Evolutionary conservation across 2,329 filamentous ascomycete species (phyloP), one percentile per base, ranked within the genome.

Genomic region (Elsinoe ampelina): DNA sequence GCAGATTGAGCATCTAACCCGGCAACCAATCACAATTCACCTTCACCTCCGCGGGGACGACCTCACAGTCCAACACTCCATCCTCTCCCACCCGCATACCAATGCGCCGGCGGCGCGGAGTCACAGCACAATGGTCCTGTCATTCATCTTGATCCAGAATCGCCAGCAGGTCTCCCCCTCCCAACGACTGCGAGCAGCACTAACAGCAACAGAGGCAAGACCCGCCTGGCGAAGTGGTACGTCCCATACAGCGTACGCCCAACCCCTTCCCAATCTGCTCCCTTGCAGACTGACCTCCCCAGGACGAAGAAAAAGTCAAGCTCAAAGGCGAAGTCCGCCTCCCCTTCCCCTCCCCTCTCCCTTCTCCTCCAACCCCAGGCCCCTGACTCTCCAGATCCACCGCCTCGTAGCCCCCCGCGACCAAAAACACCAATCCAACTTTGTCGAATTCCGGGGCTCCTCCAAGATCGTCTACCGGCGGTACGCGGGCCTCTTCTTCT

Each of bases 341-440:
- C n/a, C n/a, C n/a, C n/a, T n/a, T n/a, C n/a, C n/a, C n/a, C n/a
- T n/a, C n/a, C 4, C 1, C 12, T 3, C 15, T 20, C 32, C 45
- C 54, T 32, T 19, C 50, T 57, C 54, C 50, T 57, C 54, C 48
- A 51, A 58, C 45, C 57, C 56, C 48, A 35, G 35, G 43, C 13
- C 54, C 56, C 45, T 36, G 35, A 55, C 41, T 12, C 32, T 38
- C 57, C 65, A 90, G 86, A 88, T 97, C 66, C 93, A 98, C 79
- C 91, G 93, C 61, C 89, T 98, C 64, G 92, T 98, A 60, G 93
- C 93, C 0, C 93, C 93, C 5, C 88, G 93, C 69, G 93, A 98
- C 74, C 93, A 98, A 71, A 98, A 98, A 71, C 95, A 98, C 78
- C 93, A 98, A 72, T 95, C 90, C 75, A 98, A 98, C 77, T 98